Conservation (phyloP, 257 asterid species). For the Cruciata laevipes region DNA sequence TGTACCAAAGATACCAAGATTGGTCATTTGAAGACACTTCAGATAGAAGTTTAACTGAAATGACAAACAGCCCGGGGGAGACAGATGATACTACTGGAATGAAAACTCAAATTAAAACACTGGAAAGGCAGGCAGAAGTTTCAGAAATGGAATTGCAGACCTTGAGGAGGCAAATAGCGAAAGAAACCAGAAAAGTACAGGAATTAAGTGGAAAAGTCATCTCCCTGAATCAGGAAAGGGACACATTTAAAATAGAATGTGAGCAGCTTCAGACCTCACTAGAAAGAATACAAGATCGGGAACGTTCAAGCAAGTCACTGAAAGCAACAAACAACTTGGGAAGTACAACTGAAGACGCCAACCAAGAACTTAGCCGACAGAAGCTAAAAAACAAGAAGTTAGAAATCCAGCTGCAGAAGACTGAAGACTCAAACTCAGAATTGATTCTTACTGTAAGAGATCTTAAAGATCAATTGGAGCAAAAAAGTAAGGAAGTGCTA, state of each 20-base stretch:
- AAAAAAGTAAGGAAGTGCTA: constrained; percentile 55
- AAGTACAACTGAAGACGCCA: constrained; percentile 35
- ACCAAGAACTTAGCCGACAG: constrained; percentile 59
- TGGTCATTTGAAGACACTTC: constrained; percentile 22
- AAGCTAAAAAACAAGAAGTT: constrained; percentile 50
- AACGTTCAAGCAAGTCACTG: constrained; percentile 22
- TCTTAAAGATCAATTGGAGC: constrained; percentile 60
- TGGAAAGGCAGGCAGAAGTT: constrained; percentile 65
- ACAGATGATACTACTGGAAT: constrained; percentile 23
- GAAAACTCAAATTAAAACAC: constrained; percentile 34
- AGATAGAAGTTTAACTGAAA: constrained; percentile 23
- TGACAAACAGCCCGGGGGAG: constrained; percentile 18
- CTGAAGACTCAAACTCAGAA: constrained; percentile 89
- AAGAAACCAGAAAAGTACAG: constrained; percentile 62
- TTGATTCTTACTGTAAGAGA: constrained; percentile 71
- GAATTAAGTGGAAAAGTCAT: constrained; percentile 52
- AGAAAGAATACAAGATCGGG: constrained; percentile 24
- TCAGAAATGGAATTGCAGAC: constrained; percentile 75
- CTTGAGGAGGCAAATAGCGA: constrained; percentile 64
- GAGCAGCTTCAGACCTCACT: constrained; percentile 46
- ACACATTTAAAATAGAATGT: constrained; percentile 47
- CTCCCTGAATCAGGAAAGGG: constrained; percentile 55
- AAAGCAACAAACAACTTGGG: constrained; percentile 30
- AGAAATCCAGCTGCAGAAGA: constrained; percentile 56
- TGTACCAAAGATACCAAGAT: constrained; percentile 24